Conservation (phyloP, 805 yeast genomes). For the Yarrowia keelungensis region DNA sequence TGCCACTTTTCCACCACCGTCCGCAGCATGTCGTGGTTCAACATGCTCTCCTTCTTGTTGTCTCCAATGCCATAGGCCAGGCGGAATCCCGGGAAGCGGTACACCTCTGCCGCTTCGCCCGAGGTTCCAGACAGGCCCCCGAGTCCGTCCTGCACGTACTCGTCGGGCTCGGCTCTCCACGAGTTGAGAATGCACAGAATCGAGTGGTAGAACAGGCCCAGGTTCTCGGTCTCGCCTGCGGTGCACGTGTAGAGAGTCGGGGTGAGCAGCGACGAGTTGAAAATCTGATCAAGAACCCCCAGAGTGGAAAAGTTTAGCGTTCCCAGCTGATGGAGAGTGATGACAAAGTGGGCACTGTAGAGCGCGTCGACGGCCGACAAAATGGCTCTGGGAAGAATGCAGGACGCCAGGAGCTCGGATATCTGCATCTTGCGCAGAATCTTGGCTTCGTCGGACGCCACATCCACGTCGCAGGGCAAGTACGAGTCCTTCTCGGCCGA, state of each 20-base stretch:
- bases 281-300: conserved; percentile 55
- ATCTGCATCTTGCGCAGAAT: conserved; percentile 20
- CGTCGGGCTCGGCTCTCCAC: conserved; percentile 53
- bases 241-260: conserved; percentile 74
- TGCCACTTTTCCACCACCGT: conserved; percentile 64
- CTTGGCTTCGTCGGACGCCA: conserved; percentile 31
- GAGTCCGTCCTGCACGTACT: conserved; percentile 49
- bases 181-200: conserved; percentile 57
- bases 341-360: conserved; percentile 67
- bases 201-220: conserved; percentile 74
- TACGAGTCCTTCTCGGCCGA: conserved; percentile 46
- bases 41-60: conserved; percentile 42
- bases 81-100: conserved; percentile 46
- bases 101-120: conserved; percentile 38
- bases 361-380: conserved; percentile 87
- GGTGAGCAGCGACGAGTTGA: conserved; percentile 58
- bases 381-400: conserved; percentile 76
- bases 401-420: conserved; percentile 60
- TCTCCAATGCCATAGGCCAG: conserved; percentile 39
- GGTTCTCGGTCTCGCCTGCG: conserved; percentile 77
- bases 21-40: conserved; percentile 52
- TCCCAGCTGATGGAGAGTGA: conserved; percentile 56
- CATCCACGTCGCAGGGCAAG: conserved; percentile 43
- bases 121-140: conserved; percentile 37
- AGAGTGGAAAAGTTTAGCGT: conserved; percentile 54